These are phyloP conservation scores for Fusarium dlaminii DNA, from an alignment of 2,329 filamentous ascomycete genomes.

Conservation along the genomic window DNA sequence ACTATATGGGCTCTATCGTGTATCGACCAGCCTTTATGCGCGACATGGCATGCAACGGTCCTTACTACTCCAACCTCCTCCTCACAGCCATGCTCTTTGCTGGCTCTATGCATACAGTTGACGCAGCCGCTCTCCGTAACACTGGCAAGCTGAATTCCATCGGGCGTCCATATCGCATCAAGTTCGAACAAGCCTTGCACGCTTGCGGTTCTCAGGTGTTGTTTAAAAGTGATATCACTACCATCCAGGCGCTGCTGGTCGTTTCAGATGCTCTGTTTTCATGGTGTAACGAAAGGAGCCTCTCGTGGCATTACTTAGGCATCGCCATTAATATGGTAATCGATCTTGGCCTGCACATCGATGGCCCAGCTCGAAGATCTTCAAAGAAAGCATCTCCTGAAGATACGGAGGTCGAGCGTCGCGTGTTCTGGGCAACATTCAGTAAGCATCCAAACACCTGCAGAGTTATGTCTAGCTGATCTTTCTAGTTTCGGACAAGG, in stretches of 20 bases:
- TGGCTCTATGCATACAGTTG: slow-evolving; percentile 31
- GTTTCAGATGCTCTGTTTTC: not conserved
- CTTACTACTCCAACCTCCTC: slow-evolving; percentile 65
- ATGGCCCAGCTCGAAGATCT: not conserved
- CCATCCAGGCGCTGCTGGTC: slow-evolving; percentile 1
- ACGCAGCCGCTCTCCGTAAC: not conserved
- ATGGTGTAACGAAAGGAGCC: slow-evolving; percentile 9
- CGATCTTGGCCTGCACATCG: slow-evolving; percentile 11
- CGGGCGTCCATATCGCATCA: slow-evolving; percentile 4
- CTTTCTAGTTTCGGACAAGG: slow-evolving; percentile 53
- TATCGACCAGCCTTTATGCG: slow-evolving; percentile 64
- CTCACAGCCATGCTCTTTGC: slow-evolving; percentile 63
- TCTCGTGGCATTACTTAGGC: slow-evolving; percentile 22
- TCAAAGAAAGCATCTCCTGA: slow-evolving; percentile 48
- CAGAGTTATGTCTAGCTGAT: not conserved
- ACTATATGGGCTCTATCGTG: slow-evolving; percentile 54
- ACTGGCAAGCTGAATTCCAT: not conserved
- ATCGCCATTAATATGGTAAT: slow-evolving; percentile 18
- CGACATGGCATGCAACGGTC: slow-evolving; percentile 62
- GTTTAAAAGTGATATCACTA: slow-evolving; percentile 7
- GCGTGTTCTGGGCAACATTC: slow-evolving; percentile 46
- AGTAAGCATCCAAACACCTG: not conserved
- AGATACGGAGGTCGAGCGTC: slow-evolving; percentile 55
- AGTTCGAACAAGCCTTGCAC: not conserved
- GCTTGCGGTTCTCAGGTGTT: not conserved